These are phyloP conservation scores for Geotrichum candidum DNA, from an alignment of 1,139 yeast species.

Conservation along the genomic window DNA sequence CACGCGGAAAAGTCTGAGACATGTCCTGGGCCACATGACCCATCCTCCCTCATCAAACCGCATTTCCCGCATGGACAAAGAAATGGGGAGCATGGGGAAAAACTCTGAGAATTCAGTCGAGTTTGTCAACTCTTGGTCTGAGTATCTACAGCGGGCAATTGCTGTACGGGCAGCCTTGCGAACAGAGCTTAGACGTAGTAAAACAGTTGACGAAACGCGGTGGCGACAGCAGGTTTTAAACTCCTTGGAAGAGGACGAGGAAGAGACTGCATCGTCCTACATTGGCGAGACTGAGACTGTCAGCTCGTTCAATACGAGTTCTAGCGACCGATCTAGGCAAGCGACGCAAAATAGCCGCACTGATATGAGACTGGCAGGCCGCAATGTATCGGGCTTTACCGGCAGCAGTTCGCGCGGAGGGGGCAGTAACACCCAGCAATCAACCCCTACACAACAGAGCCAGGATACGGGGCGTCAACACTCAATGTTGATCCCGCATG, in stretches of 20 bases:
- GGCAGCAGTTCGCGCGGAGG: not conserved
- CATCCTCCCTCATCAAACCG: constrained; percentile 3
- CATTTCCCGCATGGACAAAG: constrained; percentile 14
- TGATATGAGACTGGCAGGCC: not conserved
- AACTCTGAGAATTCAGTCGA: constrained; percentile 20
- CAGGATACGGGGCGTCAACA: not conserved
- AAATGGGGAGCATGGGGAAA: not conserved
- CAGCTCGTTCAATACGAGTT: not conserved
- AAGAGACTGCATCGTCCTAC: constrained; percentile 2
- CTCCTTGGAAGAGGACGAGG: constrained; percentile 9
- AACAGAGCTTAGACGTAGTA: constrained; percentile 28
- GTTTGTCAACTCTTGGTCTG: constrained; percentile 35
- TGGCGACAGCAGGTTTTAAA: constrained; percentile 2
- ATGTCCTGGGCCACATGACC: constrained; percentile 3
- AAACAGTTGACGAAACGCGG: constrained; percentile 14
- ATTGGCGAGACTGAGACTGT: constrained; percentile 8
- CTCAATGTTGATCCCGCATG: not conserved
- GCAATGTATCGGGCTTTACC: not conserved
- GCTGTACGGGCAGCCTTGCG: constrained; percentile 32
- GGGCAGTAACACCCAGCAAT: not conserved
- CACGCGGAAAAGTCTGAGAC: constrained; percentile 1
- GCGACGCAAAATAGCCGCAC: not conserved
- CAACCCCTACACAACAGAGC: not conserved
- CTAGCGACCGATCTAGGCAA: not conserved
- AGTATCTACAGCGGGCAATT: constrained; percentile 32